Conservation (phyloP, 768 basidiomycete genomes). For the Tremella fuciformis region DNA sequence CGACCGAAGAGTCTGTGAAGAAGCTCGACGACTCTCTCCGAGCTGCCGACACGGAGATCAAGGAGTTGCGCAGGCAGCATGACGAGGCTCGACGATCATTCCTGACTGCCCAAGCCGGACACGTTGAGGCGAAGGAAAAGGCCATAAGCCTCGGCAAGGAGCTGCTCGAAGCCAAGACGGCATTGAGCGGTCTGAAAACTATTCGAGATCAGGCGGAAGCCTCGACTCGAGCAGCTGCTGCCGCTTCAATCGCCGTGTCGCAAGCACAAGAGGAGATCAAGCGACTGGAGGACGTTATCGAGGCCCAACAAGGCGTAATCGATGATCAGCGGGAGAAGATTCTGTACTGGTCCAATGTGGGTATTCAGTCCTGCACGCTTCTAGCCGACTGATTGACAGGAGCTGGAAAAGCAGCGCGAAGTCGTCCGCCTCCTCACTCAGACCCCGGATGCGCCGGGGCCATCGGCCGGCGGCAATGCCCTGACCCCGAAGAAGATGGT, state of each 20-base stretch:
- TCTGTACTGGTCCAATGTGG: constrained; percentile 42
- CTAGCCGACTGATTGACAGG: constrained; percentile 14
- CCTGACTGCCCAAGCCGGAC: neutral
- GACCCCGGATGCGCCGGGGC: constrained; percentile 8
- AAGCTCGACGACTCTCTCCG: neutral
- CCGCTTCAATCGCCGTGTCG: neutral
- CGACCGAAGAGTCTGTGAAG: neutral
- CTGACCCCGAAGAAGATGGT: constrained; percentile 6
- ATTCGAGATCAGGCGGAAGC: neutral
- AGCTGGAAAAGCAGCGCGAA: constrained; percentile 40
- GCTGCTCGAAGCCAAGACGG: neutral
- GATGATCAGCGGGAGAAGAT: constrained; percentile 47
- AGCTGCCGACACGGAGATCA: too few species aligned
- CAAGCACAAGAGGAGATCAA: constrained; percentile 36
- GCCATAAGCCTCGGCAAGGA: constrained; percentile 8
- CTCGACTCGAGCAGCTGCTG: neutral
- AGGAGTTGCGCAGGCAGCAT: neutral
- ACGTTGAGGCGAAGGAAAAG: constrained; percentile 1
- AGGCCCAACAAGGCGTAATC: constrained; percentile 42
- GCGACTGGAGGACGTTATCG: constrained; percentile 45
- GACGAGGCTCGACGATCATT: neutral
- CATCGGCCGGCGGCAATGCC: neutral
- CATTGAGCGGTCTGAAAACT: neutral
- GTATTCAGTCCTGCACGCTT: neutral
- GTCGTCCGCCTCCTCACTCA: constrained; percentile 38